Percentiles rank a stretch among this genome's conserved stretches.
Evolutionary conservation across 805 yeast species (phyloP).

Genomic region (Pichia californica): DNA sequence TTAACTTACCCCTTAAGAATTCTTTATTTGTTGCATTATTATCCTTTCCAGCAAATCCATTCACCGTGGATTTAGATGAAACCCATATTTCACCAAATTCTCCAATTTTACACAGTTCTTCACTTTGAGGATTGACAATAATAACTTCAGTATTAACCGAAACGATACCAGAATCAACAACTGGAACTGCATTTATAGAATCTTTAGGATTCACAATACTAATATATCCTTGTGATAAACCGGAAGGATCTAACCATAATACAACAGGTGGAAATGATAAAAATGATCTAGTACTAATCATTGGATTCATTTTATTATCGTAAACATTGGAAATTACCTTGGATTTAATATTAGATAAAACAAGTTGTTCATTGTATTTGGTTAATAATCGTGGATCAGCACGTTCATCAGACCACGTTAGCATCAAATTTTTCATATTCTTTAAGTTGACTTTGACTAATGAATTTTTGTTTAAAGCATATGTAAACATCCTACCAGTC

Average conservation of each 20-base stretch:
- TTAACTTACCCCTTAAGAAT: constrained; percentile 55
- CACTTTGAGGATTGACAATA: constrained; percentile 91
- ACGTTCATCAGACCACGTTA: constrained; percentile 61
- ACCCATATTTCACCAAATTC: constrained; percentile 98
- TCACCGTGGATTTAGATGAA: constrained; percentile 75
- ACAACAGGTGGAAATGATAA: constrained; percentile 85
- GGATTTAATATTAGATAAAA: constrained; percentile 55
- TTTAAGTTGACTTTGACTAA: constrained; percentile 7
- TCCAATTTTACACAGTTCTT: constrained; percentile 70
- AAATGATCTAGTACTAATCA: constrained; percentile 79
- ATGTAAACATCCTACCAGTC: constrained; percentile 75
- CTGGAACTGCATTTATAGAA: constrained; percentile 58
- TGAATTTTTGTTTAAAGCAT: constrained; percentile 45
- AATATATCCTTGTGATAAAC: constrained; percentile 83
- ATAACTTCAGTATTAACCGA: constrained; percentile 92
- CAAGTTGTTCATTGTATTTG: constrained; percentile 54
- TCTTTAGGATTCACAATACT: constrained; percentile 71
- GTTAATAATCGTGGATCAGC: constrained; percentile 59
- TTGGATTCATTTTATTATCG: constrained; percentile 73
- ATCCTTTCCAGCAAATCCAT: constrained; percentile 44
- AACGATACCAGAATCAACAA: constrained; percentile 94
- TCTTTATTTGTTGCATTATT: constrained; percentile 34
- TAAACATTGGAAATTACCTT: constrained; percentile 73
- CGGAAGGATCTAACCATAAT: constrained; percentile 78
- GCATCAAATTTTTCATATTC: constrained; percentile 69